Base-by-base conservation (phyloP, 2,329 filamentous ascomycete genomes). In the Aspergillus sp. region DNA sequence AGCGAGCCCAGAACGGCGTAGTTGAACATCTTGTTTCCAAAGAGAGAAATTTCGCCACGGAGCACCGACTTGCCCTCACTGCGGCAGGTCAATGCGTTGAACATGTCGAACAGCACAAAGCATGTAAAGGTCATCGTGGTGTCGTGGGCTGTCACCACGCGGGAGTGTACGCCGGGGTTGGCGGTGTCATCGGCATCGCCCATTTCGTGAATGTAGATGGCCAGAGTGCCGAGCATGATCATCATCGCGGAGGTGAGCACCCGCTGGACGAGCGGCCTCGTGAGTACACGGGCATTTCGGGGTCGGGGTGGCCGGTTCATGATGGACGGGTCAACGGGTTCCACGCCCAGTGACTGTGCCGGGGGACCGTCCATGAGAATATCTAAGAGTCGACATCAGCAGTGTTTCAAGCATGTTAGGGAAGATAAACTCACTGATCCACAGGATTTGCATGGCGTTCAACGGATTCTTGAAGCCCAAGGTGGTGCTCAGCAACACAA, bases 71-170 rank as follows among this genome's bases (percentile, higher is more conserved):
- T 98, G 64, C 86, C 88, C 73, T 97, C 93, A 7, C 91, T 96
- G 51, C 95, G 91, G 78, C 95, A 99, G 15, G 91, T 89, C 21
- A 99, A 83, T 1, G 95, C 95, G 77, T 99, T 98, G 83, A 98
- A 97, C 95, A 99, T 99, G 82, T 99, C 95, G 77, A 98, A 99
- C 57, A 99, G 86, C 49, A 99, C 95, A 73, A 99, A 99, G 78
- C 93, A 97, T 5, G 95, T 99, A 74, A 99, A 99, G 0, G 95
- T 98, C 91, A 99, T 97, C 65, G 95, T 99, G 1, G 95, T 99
- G 78, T 99, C 95, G 68, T 96, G 92, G 53, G 91, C 91, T 1
- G 89, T 96, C 61, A 98, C 91, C 60, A 89, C 81, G 58, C 91
- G 74, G 4, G 76, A 74, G n/a, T 70, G 73, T 48, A 76, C 74